phyloP scores from a whole-genome alignment of 2,329 filamentous ascomycete genomes.

The Epichloe glyceriae region DNA sequence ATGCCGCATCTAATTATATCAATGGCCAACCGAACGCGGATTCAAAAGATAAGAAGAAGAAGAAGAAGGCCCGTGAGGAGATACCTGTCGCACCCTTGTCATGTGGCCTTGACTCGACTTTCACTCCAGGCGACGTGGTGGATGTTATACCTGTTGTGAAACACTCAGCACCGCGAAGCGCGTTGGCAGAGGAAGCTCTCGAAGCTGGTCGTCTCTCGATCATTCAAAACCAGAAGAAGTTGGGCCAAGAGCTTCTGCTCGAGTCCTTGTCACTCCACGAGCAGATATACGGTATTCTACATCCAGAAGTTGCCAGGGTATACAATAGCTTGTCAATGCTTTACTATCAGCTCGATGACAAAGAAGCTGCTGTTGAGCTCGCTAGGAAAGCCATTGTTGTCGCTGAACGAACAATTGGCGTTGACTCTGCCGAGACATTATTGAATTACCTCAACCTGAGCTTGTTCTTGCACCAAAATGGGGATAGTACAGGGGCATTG shows the following conservation, averaged over 20 bases:
- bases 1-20: slow-evolving; percentile 18
- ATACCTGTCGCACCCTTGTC: slow-evolving; percentile 35
- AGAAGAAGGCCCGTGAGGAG: slow-evolving; percentile 50
- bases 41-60: slow-evolving; percentile 36
- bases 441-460: slow-evolving; percentile 93
- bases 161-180: slow-evolving; percentile 81
- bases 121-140: slow-evolving; percentile 72
- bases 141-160: slow-evolving; percentile 93
- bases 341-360: slow-evolving; percentile 96
- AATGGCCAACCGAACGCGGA: slow-evolving; percentile 32
- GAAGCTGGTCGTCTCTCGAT: slow-evolving; percentile 96
- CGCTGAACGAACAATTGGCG: slow-evolving; percentile 81
- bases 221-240: slow-evolving; percentile 84
- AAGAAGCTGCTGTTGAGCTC: slow-evolving; percentile 86
- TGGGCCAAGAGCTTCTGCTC: slow-evolving; percentile 89
- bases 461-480: slow-evolving; percentile 82
- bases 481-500: slow-evolving; percentile 80
- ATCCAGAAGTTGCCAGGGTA: slow-evolving; percentile 88
- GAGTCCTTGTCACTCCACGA: slow-evolving; percentile 93
- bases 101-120: slow-evolving; percentile 33
- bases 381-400: slow-evolving; percentile 95
- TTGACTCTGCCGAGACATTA: slow-evolving; percentile 88
- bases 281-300: slow-evolving; percentile 95
- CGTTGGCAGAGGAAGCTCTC: slow-evolving; percentile 86
- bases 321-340: slow-evolving; percentile 94